Base-by-base conservation (phyloP, 148 eudicot genomes). In the Bassia scoparia region DNA sequence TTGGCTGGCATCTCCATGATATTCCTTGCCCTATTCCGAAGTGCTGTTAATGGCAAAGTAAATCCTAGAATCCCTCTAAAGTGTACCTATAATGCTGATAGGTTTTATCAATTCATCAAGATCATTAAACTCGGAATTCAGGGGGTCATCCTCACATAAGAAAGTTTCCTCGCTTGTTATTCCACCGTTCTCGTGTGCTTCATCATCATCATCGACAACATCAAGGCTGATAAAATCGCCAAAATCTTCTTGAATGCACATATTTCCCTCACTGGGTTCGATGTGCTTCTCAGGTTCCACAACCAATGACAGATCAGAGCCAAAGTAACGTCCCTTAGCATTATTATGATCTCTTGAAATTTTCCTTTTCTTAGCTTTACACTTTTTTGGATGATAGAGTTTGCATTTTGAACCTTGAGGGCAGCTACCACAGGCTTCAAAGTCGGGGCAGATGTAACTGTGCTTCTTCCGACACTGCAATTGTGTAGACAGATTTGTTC, bases 381-480 rank as follows among this genome's bases (percentile, higher is more conserved):
- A 85, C 78, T 80, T 87, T 76, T 87, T 91, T n/a, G 96, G 96
- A 76, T 95, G 98, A 83, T 95, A 91, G 69, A 95, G 97, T 84
- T 87, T 95, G 93, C 98, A 95, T 35, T 83, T 84, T 54, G 96
- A 81, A 33, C 87, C 90, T 84, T 86, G 85, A 33, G 93, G 86
- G 74, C 98, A 95, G 65, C 70, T 78, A 33, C 97, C 98, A 16
- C 86, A 84, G 79, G 90, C 93, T 84, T 95, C 97, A 78, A 78
- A 89, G 43, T 59, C 74, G 12, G 98, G 97, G 76, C 97, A 95
- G 69, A 85, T 90, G 73, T 88, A 89, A 74, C 93, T 89, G 80
- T 95, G 98, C 88, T 95, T 95, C 90, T 89, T 95, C 89, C 78
- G 97, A 76, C 98, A 95, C 98, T 95, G 98, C 96, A 79, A 82